Base-by-base conservation (phyloP, 2,329 filamentous ascomycete species). In the Alternaria longipes region DNA sequence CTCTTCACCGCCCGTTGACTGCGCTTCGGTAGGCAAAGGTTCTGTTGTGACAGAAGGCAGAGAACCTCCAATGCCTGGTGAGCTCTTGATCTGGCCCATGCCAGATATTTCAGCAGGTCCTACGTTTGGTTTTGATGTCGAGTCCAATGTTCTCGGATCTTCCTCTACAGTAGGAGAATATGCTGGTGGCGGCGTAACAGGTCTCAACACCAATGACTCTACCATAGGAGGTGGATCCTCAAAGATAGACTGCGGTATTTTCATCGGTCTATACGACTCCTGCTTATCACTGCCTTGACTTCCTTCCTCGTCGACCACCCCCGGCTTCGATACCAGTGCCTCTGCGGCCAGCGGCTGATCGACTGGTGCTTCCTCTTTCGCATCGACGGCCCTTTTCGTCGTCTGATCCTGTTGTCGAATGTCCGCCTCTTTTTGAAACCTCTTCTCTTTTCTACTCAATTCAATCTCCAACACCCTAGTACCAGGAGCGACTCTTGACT, bases 381-480 rank as follows among this genome's bases (percentile, higher is more conserved):
- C 58, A 45, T 76, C 62, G 8, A 76, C 70, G 7, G 53, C 62
- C 14, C 75, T 64, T 32, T 71, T 69, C 2, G 74, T 77, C 14
- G 71, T 77, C 55, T 78, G 76, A 45, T 77, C 74, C 20, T 72
- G 59, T 41, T 73, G 63, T 24, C 74, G 66, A 1, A 45, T 68
- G 6, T 63, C 60, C 1, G 28, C 32, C 30, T 77, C 74, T 54
- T 73, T 77, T 59, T 71, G 62, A 57, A 72, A 79, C 56, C 80
- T 80, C 73, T 82, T 84, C 69, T 89, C 86, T 20, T 82, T 82
- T 11, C 86, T 79, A 2, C 78, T 78, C 24, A 89, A 73, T 69
- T 88, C 85, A 3, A 89, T 74, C 54, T 88, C 86, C 7, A 89
- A 77, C 0, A 88, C 82, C 12, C 82, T 78, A 3, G 81, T 84